phyloP scores from a whole-genome alignment of 208 protist genomes.

The Acanthamoeba royreba region DNA sequence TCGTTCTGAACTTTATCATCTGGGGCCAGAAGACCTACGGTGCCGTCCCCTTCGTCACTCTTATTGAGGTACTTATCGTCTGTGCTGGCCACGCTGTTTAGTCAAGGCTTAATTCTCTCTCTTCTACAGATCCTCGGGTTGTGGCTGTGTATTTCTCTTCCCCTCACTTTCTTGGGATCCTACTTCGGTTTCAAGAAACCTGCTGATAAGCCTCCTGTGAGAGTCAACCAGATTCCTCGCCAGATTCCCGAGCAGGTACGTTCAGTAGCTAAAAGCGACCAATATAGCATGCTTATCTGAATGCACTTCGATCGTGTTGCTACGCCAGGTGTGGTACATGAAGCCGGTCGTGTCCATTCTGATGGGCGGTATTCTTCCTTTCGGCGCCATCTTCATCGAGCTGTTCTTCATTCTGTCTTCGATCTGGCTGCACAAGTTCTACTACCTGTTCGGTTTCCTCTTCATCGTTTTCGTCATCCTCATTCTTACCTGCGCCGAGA shows the following conservation, averaged over 20 bases:
- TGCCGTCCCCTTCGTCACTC: constrained; percentile 72
- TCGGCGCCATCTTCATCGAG: constrained; percentile 96
- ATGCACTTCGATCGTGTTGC: neutral
- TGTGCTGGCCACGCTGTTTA: neutral
- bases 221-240: constrained; percentile 93
- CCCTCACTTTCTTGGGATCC: constrained; percentile 93
- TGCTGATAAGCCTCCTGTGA: constrained; percentile 83
- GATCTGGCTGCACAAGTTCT: constrained; percentile 92
- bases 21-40: constrained; percentile 73
- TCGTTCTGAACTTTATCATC: constrained; percentile 86
- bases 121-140: neutral
- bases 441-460: constrained; percentile 98
- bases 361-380: constrained; percentile 92
- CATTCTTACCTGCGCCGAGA: constrained; percentile 91
- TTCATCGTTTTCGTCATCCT: constrained; percentile 94
- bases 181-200: constrained; percentile 92
- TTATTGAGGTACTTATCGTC: constrained; percentile 60
- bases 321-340: constrained; percentile 88
- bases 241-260: constrained; percentile 92
- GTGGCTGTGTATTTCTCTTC: constrained; percentile 92
- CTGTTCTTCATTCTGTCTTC: constrained; percentile 96
- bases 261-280: neutral
- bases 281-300: neutral
- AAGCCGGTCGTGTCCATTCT: constrained; percentile 77
- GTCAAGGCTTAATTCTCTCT: neutral